Base-by-base conservation (phyloP, 2,329 filamentous ascomycete species). In the Diaporthe sp. region DNA sequence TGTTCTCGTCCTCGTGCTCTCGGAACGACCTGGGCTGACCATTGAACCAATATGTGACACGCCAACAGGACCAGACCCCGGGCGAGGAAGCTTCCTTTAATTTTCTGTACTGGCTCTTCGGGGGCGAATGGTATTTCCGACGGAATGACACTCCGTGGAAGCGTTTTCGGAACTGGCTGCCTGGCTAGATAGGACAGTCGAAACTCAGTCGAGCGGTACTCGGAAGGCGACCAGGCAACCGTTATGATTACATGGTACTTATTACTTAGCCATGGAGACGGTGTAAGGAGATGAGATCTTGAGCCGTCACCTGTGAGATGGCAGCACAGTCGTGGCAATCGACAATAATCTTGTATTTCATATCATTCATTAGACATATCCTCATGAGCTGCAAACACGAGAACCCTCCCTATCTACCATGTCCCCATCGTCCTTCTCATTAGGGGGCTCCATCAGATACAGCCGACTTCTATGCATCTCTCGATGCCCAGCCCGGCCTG, bases 321-420 rank as follows among this genome's bases (percentile, higher is more conserved):
- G 34, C 13, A 4, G 31, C 28, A 60, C 8, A 13, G 22, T 25
- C 22, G 10, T 25, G 31, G 12, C 2, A 28, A 42, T 37, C n/a
- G 15, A 55, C n/a, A 55, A 17, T 28, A 55, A 70, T 44, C 34
- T 65, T 73, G 34, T 73, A 73, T 73, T 73, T 73, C 71, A n/a
- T 73, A 65, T 65, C 71, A 73, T 73, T 73, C 71, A 46, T 73
- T 73, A 73, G 58, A 73, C 71, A 73, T 73, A 65, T 73, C 71
- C 39, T 65, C 71, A 73, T 73, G 71, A 73, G 71, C 71, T 65
- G 58, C 46, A 73, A 73, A 65, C 58, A 67, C 58, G 71, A 73
- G 71, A 73, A 57, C 58, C 58, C 28, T 17, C 71, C 58, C 34
- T n/a, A 42, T 44, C 57, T 51, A 62, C 71, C 58, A 9, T 46